Evolutionary conservation across 192 early-diverging fungal genomes (phyloP), one percentile per base, ranked within the genome.

Genomic region (Coemansia erecta): DNA sequence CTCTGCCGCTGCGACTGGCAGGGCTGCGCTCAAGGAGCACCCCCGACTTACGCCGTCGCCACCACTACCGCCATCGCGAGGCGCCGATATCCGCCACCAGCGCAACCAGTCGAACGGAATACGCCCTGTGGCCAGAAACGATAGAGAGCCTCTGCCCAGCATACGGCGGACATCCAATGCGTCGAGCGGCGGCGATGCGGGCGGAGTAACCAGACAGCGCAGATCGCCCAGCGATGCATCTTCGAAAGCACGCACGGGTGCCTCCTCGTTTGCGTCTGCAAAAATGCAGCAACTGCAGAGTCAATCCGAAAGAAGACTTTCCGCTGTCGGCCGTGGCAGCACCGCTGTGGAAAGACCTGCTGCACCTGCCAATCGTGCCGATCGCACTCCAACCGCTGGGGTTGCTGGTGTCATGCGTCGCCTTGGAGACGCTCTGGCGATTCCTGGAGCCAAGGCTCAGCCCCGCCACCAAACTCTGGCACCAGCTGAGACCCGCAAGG

Each of bases 351-450:
- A 59, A 9, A 67, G 39, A 28, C 56, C 65, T 4, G 18, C 48
- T 1, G 49, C 58, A 21, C 51, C 65, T 15, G 33, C 26, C 12
- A 57, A 50, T 21, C 44, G 35, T 19, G 22, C 46, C 11, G 49
- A 63, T 22, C 56, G 65, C 39, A n/a, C 43, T 17, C 46, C 43
- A 19, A 49, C 21, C 3, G 12, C 55, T 31, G 63, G 59, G 2
- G 23, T 26, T 23, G 42, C 59, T 17, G 73, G 63, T 5, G 35
- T 58, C 21, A 69, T 58, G 60, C 59, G 66, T 17, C 51, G 66
- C 2, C 55, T 63, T 14, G 62, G 42, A 8, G 66, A 63, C 6
- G 56, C 44, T 13, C n/a, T 50, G 6, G 66, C 35, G 6, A 44
- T 24, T 21, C 24, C 58, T 12, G 41, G n/a, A 37, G 31, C 19